A percentile compares a stretch with the other conserved stretches of the same genome.
Conservation (phyloP, 176 grass and related monocot genomes). For the Eleusine indica region DNA sequence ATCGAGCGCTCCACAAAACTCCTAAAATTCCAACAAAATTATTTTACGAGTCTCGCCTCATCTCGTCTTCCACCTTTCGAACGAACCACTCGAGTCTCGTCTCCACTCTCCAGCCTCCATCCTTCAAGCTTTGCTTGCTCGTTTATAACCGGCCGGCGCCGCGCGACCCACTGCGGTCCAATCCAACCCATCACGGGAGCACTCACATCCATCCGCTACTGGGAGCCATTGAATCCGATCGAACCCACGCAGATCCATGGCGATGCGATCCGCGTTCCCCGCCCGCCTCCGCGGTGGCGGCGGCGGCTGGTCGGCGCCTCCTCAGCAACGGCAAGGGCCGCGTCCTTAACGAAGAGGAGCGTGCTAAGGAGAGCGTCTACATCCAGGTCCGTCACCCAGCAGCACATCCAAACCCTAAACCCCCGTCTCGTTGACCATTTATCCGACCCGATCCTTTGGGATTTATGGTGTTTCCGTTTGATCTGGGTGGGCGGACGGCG, state of each 20-base stretch:
- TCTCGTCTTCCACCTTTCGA: too few species aligned
- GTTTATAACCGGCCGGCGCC: too few species aligned
- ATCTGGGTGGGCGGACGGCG: not conserved
- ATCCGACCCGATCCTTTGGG: not conserved
- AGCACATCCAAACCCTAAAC: not conserved
- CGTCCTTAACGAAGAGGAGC: conserved; percentile 73
- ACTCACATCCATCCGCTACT: too few species aligned
- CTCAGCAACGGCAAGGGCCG: conserved; percentile 71
- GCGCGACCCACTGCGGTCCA: too few species aligned
- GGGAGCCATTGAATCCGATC: too few species aligned
- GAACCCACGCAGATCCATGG: conserved; percentile 39
- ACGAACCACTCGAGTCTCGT: too few species aligned
- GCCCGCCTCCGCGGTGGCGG: conserved; percentile 38
- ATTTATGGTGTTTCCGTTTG: not conserved
- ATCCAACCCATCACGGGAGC: too few species aligned
- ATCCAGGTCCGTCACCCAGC: conserved; percentile 51
- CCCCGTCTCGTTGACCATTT: not conserved
- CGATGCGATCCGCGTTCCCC: conserved; percentile 63
- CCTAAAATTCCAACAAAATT: too few species aligned
- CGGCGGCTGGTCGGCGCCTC: conserved; percentile 21
- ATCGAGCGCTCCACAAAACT: too few species aligned
- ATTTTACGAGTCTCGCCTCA: too few species aligned
- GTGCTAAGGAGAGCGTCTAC: conserved; percentile 80
- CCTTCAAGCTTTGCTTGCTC: too few species aligned
- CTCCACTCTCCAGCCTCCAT: too few species aligned